These are phyloP conservation scores for Stygiomarasmius scandens DNA, from an alignment of 1,284 basidiomycete genomes.

Conservation along the genomic window DNA sequence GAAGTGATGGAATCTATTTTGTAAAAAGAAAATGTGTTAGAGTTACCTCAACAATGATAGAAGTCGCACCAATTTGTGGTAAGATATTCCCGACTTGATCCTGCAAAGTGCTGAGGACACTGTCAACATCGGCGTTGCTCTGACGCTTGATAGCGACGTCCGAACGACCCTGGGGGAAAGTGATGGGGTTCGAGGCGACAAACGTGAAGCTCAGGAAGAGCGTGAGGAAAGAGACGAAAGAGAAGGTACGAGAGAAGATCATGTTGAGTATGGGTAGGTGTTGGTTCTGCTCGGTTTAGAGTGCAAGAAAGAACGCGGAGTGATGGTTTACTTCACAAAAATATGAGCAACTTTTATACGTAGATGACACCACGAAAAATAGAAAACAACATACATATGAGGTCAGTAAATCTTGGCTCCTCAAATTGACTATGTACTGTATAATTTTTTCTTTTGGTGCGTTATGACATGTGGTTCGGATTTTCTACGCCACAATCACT, in stretches of 20 bases:
- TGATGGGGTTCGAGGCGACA: conserved; percentile 10
- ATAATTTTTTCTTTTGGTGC: too few species aligned
- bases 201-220: conserved; percentile 14
- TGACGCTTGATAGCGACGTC: conserved; percentile 9
- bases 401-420: too few species aligned
- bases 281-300: too few species aligned
- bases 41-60: not conserved
- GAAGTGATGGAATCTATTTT: conserved; percentile 22
- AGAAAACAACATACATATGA: too few species aligned
- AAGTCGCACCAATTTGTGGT: conserved; percentile 15
- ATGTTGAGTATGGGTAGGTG: too few species aligned
- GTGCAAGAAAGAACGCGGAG: too few species aligned
- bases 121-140: conserved; percentile 13
- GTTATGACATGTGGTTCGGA: too few species aligned
- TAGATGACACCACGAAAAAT: too few species aligned
- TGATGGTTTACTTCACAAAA: too few species aligned
- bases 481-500: too few species aligned
- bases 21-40: not conserved
- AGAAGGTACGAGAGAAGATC: conserved; percentile 9
- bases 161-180: not conserved
- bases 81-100: conserved; percentile 12
- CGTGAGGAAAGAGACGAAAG: conserved; percentile 4
- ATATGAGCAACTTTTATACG: too few species aligned
- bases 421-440: too few species aligned
- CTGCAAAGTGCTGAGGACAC: conserved; percentile 13